phyloP scores from a whole-genome alignment of 2,329 filamentous ascomycete genomes.

The Calonectria pseudoreteaudii region DNA sequence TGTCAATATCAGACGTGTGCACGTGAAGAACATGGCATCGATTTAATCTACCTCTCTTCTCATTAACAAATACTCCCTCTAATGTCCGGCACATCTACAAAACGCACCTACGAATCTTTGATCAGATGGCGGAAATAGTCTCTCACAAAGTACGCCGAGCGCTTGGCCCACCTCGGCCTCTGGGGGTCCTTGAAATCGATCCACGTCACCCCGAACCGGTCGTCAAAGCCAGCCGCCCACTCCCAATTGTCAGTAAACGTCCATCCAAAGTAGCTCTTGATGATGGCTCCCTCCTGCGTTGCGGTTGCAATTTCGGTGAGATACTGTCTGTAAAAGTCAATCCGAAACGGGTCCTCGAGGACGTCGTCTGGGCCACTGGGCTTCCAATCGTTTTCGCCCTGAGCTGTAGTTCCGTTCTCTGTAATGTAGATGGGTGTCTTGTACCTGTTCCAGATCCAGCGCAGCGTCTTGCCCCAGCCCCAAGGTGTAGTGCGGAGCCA shows the following conservation, averaged over 20 bases:
- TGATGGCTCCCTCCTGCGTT: conserved; percentile 50
- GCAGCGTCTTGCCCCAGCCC: conserved; percentile 52
- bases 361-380: conserved; percentile 46
- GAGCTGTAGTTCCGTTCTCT: conserved; percentile 55
- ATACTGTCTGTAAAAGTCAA: conserved; percentile 54
- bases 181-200: conserved; percentile 48
- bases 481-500: conserved; percentile 54
- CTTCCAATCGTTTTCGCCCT: conserved; percentile 51
- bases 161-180: conserved; percentile 36
- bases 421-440: conserved; percentile 56
- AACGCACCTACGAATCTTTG: conserved; percentile 17
- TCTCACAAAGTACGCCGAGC: conserved; percentile 37
- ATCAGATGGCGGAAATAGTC: conserved; percentile 35
- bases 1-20: neutral
- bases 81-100: neutral
- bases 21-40: neutral
- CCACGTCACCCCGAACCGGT: conserved; percentile 55
- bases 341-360: conserved; percentile 51
- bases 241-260: conserved; percentile 58
- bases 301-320: conserved; percentile 52
- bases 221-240: conserved; percentile 55
- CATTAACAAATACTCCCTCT: neutral
- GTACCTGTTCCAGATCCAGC: conserved; percentile 56
- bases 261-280: conserved; percentile 56
- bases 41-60: neutral